Evolutionary conservation across 1,139 yeast species (phyloP).

Genomic region (Hansenula sp.): DNA sequence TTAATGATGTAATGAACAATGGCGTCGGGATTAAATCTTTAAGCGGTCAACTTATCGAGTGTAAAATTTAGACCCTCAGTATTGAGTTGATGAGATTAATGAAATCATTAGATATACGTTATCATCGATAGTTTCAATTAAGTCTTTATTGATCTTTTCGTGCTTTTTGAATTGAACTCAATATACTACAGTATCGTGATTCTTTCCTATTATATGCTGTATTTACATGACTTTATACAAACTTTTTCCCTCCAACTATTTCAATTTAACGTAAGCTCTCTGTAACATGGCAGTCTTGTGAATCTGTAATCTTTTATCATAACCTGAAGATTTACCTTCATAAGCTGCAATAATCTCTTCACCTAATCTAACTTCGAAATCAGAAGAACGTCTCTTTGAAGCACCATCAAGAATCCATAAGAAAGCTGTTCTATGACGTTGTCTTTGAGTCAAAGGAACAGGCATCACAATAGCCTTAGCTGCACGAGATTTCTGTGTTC

Average conservation of each 20-base stretch:
- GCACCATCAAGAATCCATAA: conserved; percentile 87
- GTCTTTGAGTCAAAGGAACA: conserved; percentile 75
- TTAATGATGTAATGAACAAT: too few species aligned
- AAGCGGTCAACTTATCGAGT: background rate
- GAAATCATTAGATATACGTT: too few species aligned
- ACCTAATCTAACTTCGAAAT: conserved; percentile 81
- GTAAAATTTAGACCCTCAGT: too few species aligned
- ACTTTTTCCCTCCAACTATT: conserved; percentile 14
- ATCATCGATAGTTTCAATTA: too few species aligned
- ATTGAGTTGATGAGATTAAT: too few species aligned
- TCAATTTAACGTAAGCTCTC: conserved; percentile 63
- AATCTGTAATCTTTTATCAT: conserved; percentile 76
- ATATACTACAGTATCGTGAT: background rate
- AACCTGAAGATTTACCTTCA: conserved; percentile 78
- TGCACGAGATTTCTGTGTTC: conserved; percentile 76
- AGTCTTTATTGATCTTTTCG: too few species aligned
- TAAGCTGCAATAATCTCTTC: conserved; percentile 81
- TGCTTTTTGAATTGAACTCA: too few species aligned
- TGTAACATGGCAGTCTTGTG: conserved; percentile 83
- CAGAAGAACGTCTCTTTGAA: conserved; percentile 70
- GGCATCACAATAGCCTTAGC: conserved; percentile 84
- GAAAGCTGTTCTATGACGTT: conserved; percentile 83
- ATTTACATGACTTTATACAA: background rate
- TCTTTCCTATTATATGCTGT: background rate
- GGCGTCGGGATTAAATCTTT: background rate